A percentile compares a stretch with the other conserved stretches of the same genome.
Evolutionary conservation across 164 flowering plant species (phyloP).

Genomic region (Vitis cinerea): DNA sequence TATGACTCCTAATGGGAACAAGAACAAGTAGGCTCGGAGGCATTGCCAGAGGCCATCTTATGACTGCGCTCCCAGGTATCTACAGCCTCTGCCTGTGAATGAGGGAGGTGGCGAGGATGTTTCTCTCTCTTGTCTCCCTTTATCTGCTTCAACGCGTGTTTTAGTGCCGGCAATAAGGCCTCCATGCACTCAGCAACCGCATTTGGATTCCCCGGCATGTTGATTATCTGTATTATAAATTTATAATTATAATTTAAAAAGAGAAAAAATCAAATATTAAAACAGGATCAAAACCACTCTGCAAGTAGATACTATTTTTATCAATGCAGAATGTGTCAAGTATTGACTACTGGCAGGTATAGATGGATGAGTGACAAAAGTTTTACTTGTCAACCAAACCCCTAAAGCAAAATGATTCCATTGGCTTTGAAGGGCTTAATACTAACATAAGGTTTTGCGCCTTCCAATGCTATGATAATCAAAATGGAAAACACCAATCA

Average conservation of each 20-base stretch:
- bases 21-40: slow-evolving; percentile 38
- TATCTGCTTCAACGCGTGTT: slow-evolving; percentile 85
- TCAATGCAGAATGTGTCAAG: too few relatives aligned
- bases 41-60: slow-evolving; percentile 39
- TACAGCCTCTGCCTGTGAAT: slow-evolving; percentile 51
- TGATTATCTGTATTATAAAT: slow-evolving; percentile 64
- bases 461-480: too few relatives aligned
- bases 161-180: slow-evolving; percentile 84
- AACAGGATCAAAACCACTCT: too few relatives aligned
- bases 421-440: too few relatives aligned
- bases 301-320: too few relatives aligned
- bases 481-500: too few relatives aligned
- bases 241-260: background rate
- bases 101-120: slow-evolving; percentile 87
- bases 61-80: slow-evolving; percentile 79
- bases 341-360: too few relatives aligned
- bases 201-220: slow-evolving; percentile 99
- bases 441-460: too few relatives aligned
- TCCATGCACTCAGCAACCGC: slow-evolving; percentile 92
- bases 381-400: too few relatives aligned
- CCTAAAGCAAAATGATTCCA: too few relatives aligned
- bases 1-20: slow-evolving; percentile 46
- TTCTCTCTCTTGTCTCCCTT: slow-evolving; percentile 95
- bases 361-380: too few relatives aligned
- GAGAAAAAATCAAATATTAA: too few relatives aligned